phyloP scores from a whole-genome alignment of 768 basidiomycete genomes.

The Rhodotorula kratochvilovae region DNA sequence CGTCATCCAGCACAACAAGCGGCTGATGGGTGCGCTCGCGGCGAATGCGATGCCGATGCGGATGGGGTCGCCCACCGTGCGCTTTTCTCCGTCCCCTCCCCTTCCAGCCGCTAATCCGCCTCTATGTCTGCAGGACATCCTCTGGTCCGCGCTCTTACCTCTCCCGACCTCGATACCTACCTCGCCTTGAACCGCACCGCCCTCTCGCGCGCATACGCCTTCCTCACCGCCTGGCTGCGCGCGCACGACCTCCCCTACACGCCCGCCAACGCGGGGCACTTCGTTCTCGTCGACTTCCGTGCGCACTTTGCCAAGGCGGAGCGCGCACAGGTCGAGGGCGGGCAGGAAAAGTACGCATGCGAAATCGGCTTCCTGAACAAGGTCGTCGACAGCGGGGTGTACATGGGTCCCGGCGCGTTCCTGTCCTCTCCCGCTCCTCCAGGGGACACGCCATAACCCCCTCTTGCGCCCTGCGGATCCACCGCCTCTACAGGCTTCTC shows the following conservation, averaged over 20 bases:
- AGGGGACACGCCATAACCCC: not conserved
- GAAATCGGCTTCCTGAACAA: conserved; percentile 15
- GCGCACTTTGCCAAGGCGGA: not conserved
- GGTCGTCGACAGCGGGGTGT: conserved; percentile 22
- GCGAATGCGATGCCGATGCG: conserved; percentile 12
- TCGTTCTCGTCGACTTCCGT: conserved; percentile 25
- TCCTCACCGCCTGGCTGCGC: conserved; percentile 6
- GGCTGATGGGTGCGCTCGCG: conserved; percentile 3
- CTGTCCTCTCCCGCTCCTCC: not conserved
- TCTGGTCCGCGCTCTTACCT: conserved; percentile 31
- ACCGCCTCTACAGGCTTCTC: conserved; percentile 11
- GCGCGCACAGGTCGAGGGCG: no score
- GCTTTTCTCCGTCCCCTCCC: not conserved
- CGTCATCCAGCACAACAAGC: conserved; percentile 17
- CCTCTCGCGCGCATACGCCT: conserved; percentile 13
- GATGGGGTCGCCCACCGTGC: conserved; percentile 23
- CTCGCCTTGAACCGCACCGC: conserved; percentile 5
- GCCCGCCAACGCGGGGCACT: conserved; percentile 23
- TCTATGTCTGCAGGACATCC: not conserved
- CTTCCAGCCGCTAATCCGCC: no score
- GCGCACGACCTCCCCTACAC: conserved; percentile 14
- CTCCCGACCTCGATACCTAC: conserved; percentile 15
- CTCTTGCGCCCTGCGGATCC: no score
- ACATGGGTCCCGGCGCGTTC: conserved; percentile 14
- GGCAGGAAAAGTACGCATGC: not conserved